Evolutionary conservation across 345 rosid species (phyloP), one percentile per base, ranked within the genome.

Genomic region (Arabis hirsuta): DNA sequence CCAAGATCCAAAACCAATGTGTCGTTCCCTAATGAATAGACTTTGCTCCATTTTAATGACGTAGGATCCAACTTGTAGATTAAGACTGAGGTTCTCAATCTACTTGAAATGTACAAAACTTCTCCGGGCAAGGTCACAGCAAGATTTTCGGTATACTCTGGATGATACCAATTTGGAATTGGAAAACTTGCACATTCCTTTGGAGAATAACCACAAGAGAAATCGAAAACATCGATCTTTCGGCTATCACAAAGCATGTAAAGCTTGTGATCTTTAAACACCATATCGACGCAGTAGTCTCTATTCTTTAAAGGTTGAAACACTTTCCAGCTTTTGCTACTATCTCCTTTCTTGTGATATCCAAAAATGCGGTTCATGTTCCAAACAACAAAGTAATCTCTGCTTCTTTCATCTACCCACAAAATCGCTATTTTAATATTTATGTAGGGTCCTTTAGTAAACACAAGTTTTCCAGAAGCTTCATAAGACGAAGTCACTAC

Each of bases 1-100:
- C 65, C 55, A 45, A 27, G 39, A 67, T 27, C 61, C 42, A 67
- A 41, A 67, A 67, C 1, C 61, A 53, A 41, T 67, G 52, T 41
- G 41, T 67, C 71, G 7, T 67, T 39, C 60, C 71, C 61, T 67
- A 41, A 14, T 26, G 52, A 67, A 9, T 54, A 1, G 39, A 26
- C 11, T n/a, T 3, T 13, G 0, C 7, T 26, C 60, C 71, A 66
- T 24, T 39, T 0, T 34, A 2, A 52, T 66, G 51, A 41, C 14
- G 39, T 6, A 39, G 27, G 39, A 34, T 34, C 38, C 38, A 6
- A 6, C 38, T 34, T 34, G 38, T 6, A 4, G 6, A 31, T 31
- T 5, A 31, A 1, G 34, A 31, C 34, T 31, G 6, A 31, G 34
- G 34, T 4, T 31, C 34, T 31, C 34, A 31, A 4, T 4, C 6